These are phyloP conservation scores for Globisporangium uncinulatum DNA, from an alignment of 352 stramenopile genomes.

Conservation along the genomic window DNA sequence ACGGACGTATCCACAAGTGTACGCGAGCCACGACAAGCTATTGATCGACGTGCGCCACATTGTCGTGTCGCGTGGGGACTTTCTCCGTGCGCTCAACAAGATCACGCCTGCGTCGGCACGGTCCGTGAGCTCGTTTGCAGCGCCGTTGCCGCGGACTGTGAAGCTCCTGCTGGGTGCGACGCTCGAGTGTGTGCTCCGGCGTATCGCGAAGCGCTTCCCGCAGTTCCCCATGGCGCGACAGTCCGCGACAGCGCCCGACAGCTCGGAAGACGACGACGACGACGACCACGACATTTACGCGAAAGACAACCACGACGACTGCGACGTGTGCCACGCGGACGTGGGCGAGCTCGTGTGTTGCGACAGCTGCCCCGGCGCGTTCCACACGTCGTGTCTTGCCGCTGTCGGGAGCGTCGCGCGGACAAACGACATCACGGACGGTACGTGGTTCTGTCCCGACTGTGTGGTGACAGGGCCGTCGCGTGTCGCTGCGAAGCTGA, in stretches of 20 bases:
- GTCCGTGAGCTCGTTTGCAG: conserved; percentile 61
- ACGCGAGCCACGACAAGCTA: conserved; percentile 72
- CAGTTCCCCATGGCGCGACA: conserved; percentile 49
- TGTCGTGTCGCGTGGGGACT: conserved; percentile 66
- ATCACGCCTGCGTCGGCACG: conserved; percentile 80
- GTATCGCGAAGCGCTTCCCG: conserved; percentile 51
- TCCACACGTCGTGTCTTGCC: conserved; percentile 45
- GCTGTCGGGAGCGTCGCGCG: neutral
- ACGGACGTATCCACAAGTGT: conserved; percentile 85
- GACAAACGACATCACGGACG: too few species aligned
- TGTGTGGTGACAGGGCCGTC: conserved; percentile 24
- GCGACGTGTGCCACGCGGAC: conserved; percentile 62
- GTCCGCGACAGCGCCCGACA: conserved; percentile 28
- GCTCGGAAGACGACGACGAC: conserved; percentile 19
- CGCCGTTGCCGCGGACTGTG: conserved; percentile 58
- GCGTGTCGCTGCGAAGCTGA: conserved; percentile 17
- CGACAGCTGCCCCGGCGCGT: conserved; percentile 51
- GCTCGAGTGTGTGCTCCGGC: conserved; percentile 34
- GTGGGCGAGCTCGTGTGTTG: conserved; percentile 54
- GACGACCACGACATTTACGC: conserved; percentile 69
- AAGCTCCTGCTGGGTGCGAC: conserved; percentile 36
- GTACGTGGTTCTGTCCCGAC: conserved; percentile 53
- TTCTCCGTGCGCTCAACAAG: conserved; percentile 66
- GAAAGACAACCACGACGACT: conserved; percentile 52
- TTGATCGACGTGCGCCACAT: conserved; percentile 70